Base-by-base conservation (phyloP, 306 rosid genomes). In the Pyrus pyrifolia region DNA sequence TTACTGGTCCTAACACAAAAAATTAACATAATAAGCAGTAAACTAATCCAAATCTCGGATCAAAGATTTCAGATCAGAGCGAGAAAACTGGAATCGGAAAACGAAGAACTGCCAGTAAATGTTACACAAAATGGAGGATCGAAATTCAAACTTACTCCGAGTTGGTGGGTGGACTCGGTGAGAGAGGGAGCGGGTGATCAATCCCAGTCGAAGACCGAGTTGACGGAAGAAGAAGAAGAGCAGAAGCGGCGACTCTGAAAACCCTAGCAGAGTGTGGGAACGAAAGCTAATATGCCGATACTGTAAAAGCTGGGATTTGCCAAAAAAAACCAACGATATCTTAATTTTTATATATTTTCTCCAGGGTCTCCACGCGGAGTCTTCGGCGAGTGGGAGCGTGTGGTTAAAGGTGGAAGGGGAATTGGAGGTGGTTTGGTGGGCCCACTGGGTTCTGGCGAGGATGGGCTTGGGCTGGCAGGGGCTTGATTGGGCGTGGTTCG, bases 201-300 rank as follows among this genome's bases (percentile, higher is more conserved):
- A 70, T 46, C 58, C 60, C 61, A 76, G n/a, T 66, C 67, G 57
- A 33, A 44, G 61, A 33, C 19, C 65, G 76, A 49, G 59, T 49
- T 59, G 59, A 49, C 46, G 69, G 82, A 53, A 15, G 64, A 0
- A 38, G 67, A 46, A 9, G 78, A 27, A 27, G 80, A 22, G 68
- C 38, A 55, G 72, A 60, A 82, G 91, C 90, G 90, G 90, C 91
- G 82, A 89, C 82, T 86, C 86, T 77, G 92, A 35, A 86, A 91
- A 91, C 96, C 96, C 96, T 91, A 91, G 93, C 84, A 88, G 93
- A 85, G 96, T 65, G 87, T 66, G 85, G 76, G 84, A 77, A 44
- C 27, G 38, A 84, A 82, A 79, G 91, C 80, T 79, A 84, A 84
- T 86, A 89, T 74, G 88, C 86, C 60, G 76, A 69, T 52, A 49